Evolutionary conservation across 1,284 basidiomycete species (phyloP).

Genomic region (Vanrija pseudolonga): DNA sequence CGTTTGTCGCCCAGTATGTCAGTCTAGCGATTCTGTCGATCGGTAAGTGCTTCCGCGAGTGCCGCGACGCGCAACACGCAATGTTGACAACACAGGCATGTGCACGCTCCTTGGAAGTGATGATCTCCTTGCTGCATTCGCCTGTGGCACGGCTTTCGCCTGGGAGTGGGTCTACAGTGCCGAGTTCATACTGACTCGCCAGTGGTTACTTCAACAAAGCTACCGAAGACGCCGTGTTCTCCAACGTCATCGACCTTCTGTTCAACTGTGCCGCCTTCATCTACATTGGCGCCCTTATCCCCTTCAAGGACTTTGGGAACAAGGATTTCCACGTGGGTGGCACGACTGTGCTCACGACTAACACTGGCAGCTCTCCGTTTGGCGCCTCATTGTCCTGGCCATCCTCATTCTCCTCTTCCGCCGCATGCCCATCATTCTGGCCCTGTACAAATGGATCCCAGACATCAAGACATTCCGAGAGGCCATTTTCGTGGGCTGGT

Average conservation of each 20-base stretch:
- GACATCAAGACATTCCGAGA: conserved; percentile 83
- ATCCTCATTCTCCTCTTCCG: conserved; percentile 73
- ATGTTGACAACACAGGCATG: conserved; percentile 56
- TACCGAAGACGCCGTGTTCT: conserved; percentile 92
- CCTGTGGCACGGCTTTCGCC: conserved; percentile 92
- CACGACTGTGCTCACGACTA: conserved; percentile 5
- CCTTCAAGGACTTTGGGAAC: conserved; percentile 73
- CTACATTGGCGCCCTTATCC: conserved; percentile 92
- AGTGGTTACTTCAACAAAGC: conserved; percentile 90
- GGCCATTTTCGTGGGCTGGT: conserved; percentile 81
- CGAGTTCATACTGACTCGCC: background rate
- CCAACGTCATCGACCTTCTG: conserved; percentile 81
- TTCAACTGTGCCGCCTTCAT: conserved; percentile 90
- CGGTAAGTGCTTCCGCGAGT: conserved; percentile 66
- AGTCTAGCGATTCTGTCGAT: conserved; percentile 75
- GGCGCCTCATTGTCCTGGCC: conserved; percentile 77
- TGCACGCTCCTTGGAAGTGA: conserved; percentile 86
- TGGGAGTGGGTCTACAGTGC: conserved; percentile 65
- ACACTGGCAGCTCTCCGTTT: conserved; percentile 58
- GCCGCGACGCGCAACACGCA: no score
- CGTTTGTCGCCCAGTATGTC: conserved; percentile 85
- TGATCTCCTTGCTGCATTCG: conserved; percentile 89
- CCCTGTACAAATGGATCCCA: conserved; percentile 81
- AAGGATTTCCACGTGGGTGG: conserved; percentile 54
- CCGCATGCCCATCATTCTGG: conserved; percentile 76